These are phyloP conservation scores for Athelia psychrophila DNA, from an alignment of 1,284 basidiomycete genomes.

Conservation along the genomic window DNA sequence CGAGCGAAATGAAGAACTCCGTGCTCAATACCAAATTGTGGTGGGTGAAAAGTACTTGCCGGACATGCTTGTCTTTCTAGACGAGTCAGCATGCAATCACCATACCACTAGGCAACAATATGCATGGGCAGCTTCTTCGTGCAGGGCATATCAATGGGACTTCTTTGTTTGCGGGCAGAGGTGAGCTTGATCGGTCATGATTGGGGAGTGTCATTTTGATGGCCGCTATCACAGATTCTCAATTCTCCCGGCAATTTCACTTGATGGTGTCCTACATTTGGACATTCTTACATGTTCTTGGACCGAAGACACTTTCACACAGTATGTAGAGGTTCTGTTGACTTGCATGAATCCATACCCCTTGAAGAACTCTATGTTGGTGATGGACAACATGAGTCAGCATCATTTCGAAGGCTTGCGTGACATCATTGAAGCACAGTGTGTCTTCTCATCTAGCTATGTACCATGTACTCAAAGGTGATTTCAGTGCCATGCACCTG, in stretches of 20 bases:
- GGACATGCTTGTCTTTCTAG: slow-evolving; percentile 11
- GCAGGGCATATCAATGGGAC: no score
- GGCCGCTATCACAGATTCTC: slow-evolving; percentile 17
- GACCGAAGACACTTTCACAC: slow-evolving; percentile 15
- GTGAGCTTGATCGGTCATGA: slow-evolving; percentile 8
- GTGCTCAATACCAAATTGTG: background rate
- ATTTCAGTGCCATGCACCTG: slow-evolving; percentile 23
- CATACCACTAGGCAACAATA: slow-evolving; percentile 5
- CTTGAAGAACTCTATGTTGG: slow-evolving; percentile 26
- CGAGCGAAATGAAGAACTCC: background rate
- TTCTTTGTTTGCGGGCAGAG: background rate
- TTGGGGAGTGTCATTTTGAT: slow-evolving; percentile 2
- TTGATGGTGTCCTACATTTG: slow-evolving; percentile 25
- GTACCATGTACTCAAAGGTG: background rate
- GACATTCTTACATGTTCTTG: slow-evolving; percentile 25
- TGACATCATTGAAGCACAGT: slow-evolving; percentile 25
- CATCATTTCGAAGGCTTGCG: slow-evolving; percentile 22
- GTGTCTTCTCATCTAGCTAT: background rate
- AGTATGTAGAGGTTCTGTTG: slow-evolving; percentile 26
- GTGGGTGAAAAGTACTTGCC: slow-evolving; percentile 1
- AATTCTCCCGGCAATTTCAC: slow-evolving; percentile 25
- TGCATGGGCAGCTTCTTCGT: slow-evolving; percentile 2
- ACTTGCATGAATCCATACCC: slow-evolving; percentile 34
- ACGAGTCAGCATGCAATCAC: slow-evolving; percentile 8
- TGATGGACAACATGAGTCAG: slow-evolving; percentile 32